Evolutionary conservation across 768 basidiomycete genomes (phyloP).

Genomic region (Pulveroboletus sp.): DNA sequence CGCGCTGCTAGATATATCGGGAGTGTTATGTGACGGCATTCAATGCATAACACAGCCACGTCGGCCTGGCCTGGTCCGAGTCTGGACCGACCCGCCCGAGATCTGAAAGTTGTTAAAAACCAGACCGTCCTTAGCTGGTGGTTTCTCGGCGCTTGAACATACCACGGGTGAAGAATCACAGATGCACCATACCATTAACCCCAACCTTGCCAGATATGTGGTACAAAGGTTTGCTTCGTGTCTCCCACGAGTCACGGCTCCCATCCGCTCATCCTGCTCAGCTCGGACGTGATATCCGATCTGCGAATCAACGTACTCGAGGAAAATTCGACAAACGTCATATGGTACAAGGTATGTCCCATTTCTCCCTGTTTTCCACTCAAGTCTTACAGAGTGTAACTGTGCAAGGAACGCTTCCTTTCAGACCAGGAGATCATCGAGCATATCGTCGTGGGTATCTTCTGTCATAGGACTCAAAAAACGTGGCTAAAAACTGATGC

Average conservation of each 20-base stretch:
- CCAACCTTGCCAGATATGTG: slow-evolving; percentile 30
- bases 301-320: slow-evolving; percentile 61
- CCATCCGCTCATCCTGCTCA: slow-evolving; percentile 25
- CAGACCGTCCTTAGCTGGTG: slow-evolving; percentile 4
- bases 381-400: slow-evolving; percentile 13
- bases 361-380: neutral
- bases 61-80: no score
- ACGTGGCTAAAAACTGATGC: neutral
- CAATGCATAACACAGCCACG: no score
- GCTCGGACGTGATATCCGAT: slow-evolving; percentile 71
- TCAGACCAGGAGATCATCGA: slow-evolving; percentile 74
- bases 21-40: no score
- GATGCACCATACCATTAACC: slow-evolving; percentile 25
- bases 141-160: neutral
- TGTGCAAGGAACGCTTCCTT: slow-evolving; percentile 66
- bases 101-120: slow-evolving; percentile 9
- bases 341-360: slow-evolving; percentile 68
- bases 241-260: neutral
- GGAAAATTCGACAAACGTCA: slow-evolving; percentile 52
- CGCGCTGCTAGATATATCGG: no score
- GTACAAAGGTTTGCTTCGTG: slow-evolving; percentile 26
- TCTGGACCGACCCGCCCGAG: no score
- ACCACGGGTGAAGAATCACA: neutral
- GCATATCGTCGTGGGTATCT: slow-evolving; percentile 56
- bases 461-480: neutral